These are phyloP conservation scores for Dittrichia graveolens DNA, from an alignment of 129 eudicot species.

Conservation along the genomic window DNA sequence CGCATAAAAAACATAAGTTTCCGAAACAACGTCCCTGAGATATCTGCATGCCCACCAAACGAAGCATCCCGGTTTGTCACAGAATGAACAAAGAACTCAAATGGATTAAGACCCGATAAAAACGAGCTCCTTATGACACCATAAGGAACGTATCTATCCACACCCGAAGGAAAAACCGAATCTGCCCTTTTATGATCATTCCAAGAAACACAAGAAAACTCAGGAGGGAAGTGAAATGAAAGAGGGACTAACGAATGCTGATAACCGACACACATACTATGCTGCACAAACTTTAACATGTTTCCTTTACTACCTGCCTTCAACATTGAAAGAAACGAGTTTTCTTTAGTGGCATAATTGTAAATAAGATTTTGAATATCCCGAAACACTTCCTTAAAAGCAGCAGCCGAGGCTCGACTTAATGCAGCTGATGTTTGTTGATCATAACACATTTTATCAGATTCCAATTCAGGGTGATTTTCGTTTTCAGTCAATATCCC, in stretches of 20 bases:
- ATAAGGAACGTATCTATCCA: constrained; percentile 60
- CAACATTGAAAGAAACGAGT: constrained; percentile 73
- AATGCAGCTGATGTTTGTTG: constrained; percentile 70
- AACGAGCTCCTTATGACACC: constrained; percentile 61
- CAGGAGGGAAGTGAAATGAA: constrained; percentile 60
- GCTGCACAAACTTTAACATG: constrained; percentile 68
- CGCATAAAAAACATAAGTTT: constrained; percentile 89
- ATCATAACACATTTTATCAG: constrained; percentile 33
- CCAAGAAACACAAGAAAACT: constrained; percentile 81
- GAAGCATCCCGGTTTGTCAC: constrained; percentile 78
- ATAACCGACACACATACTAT: constrained; percentile 81
- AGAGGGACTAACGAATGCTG: constrained; percentile 77
- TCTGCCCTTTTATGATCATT: constrained; percentile 51
- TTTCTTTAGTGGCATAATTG: constrained; percentile 50
- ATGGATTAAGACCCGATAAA: constrained; percentile 72
- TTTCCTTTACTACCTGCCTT: constrained; percentile 95
- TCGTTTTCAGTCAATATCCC: constrained; percentile 39
- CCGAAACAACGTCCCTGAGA: constrained; percentile 70
- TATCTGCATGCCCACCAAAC: constrained; percentile 93
- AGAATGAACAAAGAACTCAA: constrained; percentile 76
- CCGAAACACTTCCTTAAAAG: constrained; percentile 65
- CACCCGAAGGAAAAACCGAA: constrained; percentile 28
- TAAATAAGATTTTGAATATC: constrained; percentile 74
- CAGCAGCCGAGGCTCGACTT: constrained; percentile 62
- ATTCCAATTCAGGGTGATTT: constrained; percentile 21